phyloP scores from a whole-genome alignment of 176 grass and related monocot species.

The Urochloa ruziziensis region DNA sequence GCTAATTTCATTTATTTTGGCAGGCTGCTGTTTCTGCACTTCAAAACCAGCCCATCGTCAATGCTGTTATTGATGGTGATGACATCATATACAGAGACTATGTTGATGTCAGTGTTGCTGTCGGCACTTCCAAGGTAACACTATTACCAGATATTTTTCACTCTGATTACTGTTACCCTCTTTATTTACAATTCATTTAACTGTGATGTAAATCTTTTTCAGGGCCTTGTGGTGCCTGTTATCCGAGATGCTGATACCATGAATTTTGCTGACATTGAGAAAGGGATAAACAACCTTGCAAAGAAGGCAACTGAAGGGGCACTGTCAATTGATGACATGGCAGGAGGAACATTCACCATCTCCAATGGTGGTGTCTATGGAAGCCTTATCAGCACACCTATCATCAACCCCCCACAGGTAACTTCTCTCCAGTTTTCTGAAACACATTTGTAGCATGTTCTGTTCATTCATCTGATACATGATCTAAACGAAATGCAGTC shows the following conservation, averaged over 20 bases:
- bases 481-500: conserved; percentile 44
- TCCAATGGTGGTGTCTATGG: conserved; percentile 89
- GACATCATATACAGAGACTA: conserved; percentile 98
- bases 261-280: conserved; percentile 89
- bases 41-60: conserved; percentile 90
- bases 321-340: conserved; percentile 91
- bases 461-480: conserved; percentile 1
- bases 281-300: conserved; percentile 73
- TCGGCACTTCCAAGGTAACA: conserved; percentile 86
- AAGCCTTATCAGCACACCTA: conserved; percentile 83
- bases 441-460: background rate
- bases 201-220: background rate
- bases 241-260: conserved; percentile 69
- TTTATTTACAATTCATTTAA: background rate
- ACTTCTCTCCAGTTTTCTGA: background rate
- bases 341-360: conserved; percentile 86
- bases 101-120: conserved; percentile 84
- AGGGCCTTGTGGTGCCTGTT: conserved; percentile 86
- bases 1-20: conserved; percentile 25
- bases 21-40: conserved; percentile 90
- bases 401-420: conserved; percentile 88
- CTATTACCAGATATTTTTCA: background rate
- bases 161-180: background rate
- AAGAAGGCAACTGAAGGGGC: conserved; percentile 80
- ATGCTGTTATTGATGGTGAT: conserved; percentile 95